Evolutionary conservation across 2,329 filamentous ascomycete genomes (phyloP).

Genomic region (Grosmannia clavigera): DNA sequence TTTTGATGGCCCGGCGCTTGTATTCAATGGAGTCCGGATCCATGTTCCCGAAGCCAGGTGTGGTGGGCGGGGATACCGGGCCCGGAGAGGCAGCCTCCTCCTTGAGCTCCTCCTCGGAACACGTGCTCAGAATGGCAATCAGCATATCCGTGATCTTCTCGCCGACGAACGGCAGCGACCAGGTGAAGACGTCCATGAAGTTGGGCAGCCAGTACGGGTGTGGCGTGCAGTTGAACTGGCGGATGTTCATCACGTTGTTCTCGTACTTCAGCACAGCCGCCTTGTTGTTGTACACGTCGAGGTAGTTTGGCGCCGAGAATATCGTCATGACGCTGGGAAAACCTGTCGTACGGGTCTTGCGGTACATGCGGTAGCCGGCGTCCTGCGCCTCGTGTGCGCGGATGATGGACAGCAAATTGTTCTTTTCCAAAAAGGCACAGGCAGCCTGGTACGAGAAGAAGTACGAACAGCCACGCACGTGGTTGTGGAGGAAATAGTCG

Average conservation of each 20-base stretch:
- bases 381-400: conserved; percentile 97
- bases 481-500: conserved; percentile 96
- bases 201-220: conserved; percentile 99
- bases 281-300: conserved; percentile 99
- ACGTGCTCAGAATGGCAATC: conserved; percentile 94
- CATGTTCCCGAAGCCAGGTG: conserved; percentile 17
- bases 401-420: conserved; percentile 93
- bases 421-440: conserved; percentile 96
- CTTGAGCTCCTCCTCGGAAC: conserved; percentile 96
- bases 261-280: conserved; percentile 97
- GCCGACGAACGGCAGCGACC: conserved; percentile 95
- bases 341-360: conserved; percentile 93
- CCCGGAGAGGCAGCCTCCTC: conserved; percentile 67
- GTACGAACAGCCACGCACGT: conserved; percentile 95
- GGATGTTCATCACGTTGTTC: conserved; percentile 99
- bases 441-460: conserved; percentile 98
- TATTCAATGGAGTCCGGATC: conserved; percentile 84
- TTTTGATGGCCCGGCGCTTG: conserved; percentile 96
- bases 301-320: conserved; percentile 96
- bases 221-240: conserved; percentile 98
- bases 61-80: conserved; percentile 61
- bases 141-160: conserved; percentile 99
- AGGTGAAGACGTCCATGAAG: conserved; percentile 99
- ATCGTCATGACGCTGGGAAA: conserved; percentile 99
- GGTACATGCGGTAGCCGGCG: conserved; percentile 97